A percentile compares a stretch with the other conserved stretches of the same genome.
Conservation (phyloP, 2,329 filamentous ascomycete genomes). For the Paramyrothecium roridum region DNA sequence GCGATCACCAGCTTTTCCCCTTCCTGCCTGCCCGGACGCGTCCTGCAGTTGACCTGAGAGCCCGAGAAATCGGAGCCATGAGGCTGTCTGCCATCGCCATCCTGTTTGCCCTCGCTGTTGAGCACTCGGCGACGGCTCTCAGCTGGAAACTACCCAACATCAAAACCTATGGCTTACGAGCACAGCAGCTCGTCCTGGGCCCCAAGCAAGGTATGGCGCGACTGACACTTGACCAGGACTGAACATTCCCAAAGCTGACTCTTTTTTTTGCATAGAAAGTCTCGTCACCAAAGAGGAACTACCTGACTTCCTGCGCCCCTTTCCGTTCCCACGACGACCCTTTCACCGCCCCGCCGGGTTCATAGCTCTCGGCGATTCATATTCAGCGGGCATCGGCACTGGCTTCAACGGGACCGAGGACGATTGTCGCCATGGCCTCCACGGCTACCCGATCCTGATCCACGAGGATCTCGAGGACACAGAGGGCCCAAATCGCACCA, state of each 20-base stretch:
- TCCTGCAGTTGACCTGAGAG: neutral
- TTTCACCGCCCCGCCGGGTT: conserved; percentile 25
- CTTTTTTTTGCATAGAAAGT: neutral
- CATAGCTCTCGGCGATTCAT: conserved; percentile 42
- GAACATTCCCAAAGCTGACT: neutral
- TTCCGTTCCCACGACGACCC: conserved; percentile 9
- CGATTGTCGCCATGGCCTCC: conserved; percentile 36
- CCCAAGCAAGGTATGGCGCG: neutral
- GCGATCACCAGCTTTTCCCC: neutral
- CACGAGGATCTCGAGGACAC: conserved; percentile 28
- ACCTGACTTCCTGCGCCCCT: neutral
- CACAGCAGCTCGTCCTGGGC: neutral
- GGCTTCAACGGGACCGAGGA: conserved; percentile 35
- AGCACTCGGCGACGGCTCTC: neutral
- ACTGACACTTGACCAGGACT: neutral
- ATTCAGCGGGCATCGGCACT: conserved; percentile 46
- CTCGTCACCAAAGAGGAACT: neutral
- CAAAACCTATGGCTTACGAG: neutral
- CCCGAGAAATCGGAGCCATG: conserved; percentile 1
- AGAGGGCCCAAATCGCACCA: conserved; percentile 19
- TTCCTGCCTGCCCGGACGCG: neutral
- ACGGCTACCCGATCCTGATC: conserved; percentile 39
- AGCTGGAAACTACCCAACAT: neutral
- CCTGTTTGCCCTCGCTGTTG: neutral
- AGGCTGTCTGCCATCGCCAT: neutral